Base-by-base conservation (phyloP, 176 grass and related monocot genomes). In the Alopecurus myosuroides region DNA sequence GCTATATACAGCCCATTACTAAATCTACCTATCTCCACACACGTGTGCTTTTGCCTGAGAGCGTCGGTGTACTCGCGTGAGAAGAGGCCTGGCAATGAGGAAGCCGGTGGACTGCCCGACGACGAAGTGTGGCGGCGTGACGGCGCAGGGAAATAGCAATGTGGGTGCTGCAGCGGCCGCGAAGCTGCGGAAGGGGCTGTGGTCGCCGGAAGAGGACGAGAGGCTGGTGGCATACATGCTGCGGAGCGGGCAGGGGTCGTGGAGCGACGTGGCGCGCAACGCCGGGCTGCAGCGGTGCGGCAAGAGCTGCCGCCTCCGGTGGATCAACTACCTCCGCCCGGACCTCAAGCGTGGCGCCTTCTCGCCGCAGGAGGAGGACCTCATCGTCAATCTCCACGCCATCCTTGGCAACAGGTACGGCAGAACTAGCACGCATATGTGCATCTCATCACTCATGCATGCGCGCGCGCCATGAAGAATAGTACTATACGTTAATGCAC, bases 191-290 rank as follows among this genome's bases (percentile, higher is more conserved):
- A 99, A 99, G 89, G 97, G 97, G 50, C 81, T 99, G 78, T 99
- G 97, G 97, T 99, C 97, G 60, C 97, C 97, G 25, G 91, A 99
- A 89, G 97, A 99, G 90, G 97, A 99, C 73, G 97, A 99, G 66
- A 90, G 77, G 94, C 86, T 99, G 44, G 86, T 95, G 86, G 78
- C 52, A 49, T 99, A 99, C 89, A 96, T 99, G 97, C 70, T 96
- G 37, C 88, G 88, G 34, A 94, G 94, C 28, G 97, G 97, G 5
- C 97, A 99, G 42, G 97, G 97, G 8, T 97, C 92, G 19, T 99
- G 97, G 97, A 99, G 94, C 77, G 97, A 99, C 57, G 91, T 99
- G 14, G 97, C 97, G 4, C 86, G 89, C 62, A 99, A 97, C 89
- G 97, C 97, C 35, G 97, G 97, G 2, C 63, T 99, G 82, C 97